Conservation (phyloP, 495 filamentous ascomycete species). For the Trichoderma virens region DNA sequence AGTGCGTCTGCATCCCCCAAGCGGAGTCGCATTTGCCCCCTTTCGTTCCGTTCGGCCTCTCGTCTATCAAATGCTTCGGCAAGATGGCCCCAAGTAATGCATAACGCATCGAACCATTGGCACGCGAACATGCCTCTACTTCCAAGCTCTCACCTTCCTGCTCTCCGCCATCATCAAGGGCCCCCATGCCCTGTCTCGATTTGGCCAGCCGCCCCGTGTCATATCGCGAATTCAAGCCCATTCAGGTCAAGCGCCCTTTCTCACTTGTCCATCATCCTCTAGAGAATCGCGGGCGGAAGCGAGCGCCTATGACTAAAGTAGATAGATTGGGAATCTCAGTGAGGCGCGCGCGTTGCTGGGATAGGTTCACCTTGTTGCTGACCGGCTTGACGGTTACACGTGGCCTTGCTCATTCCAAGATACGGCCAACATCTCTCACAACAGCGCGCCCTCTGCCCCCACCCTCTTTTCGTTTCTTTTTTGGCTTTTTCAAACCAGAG, state of each 20-base stretch:
- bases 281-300: conserved; percentile 6
- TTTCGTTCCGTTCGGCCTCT: not conserved
- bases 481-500: not conserved
- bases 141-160: not conserved
- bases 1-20: not conserved
- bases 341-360: not conserved
- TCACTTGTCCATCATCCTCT: not conserved
- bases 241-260: not conserved
- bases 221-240: conserved; percentile 7
- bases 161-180: not conserved
- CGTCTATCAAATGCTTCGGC: conserved; percentile 2
- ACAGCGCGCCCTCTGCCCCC: not conserved
- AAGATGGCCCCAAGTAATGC: not conserved
- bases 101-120: not conserved
- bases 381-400: not conserved
- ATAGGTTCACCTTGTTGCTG: not conserved
- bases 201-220: not conserved
- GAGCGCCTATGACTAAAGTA: conserved; percentile 4
- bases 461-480: not conserved
- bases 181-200: not conserved
- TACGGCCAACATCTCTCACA: not conserved
- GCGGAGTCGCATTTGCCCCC: not conserved
- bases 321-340: not conserved
- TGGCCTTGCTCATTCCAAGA: not conserved
- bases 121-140: not conserved